Evolutionary conservation across 192 early-diverging fungal genomes (phyloP).

Genomic region (Allomyces macrogynus): DNA sequence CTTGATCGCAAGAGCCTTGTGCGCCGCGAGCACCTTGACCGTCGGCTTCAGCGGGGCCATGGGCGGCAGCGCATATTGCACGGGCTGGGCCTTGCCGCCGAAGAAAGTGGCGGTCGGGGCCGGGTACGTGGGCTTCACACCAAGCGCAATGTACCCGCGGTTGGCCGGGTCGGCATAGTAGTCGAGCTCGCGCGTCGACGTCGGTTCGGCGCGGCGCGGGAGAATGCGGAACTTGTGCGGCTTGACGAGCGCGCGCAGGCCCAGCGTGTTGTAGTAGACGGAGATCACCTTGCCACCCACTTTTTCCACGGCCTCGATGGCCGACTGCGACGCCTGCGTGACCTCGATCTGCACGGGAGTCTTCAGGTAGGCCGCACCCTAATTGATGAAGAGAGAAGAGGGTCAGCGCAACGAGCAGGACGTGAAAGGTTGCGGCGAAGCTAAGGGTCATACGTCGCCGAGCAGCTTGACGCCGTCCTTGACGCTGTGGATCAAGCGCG

Average conservation of each 20-base stretch:
- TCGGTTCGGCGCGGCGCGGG: conserved; percentile 46
- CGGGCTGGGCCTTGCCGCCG: not conserved
- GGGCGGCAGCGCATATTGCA: not conserved
- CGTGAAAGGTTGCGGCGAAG: not conserved
- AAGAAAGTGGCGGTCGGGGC: not conserved
- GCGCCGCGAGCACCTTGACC: not conserved
- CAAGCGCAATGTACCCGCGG: conserved; percentile 51
- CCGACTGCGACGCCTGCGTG: conserved; percentile 49
- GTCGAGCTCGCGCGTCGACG: conserved; percentile 32
- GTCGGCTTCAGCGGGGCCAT: not conserved
- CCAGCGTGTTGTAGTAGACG: conserved; percentile 57
- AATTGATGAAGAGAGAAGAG: not conserved
- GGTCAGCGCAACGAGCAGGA: not conserved
- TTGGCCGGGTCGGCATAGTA: conserved; percentile 44
- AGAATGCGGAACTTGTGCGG: conserved; percentile 56
- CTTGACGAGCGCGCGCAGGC: conserved; percentile 50
- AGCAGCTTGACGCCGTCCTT: conserved; percentile 75
- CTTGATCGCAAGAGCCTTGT: not conserved
- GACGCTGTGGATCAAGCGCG: conserved; percentile 44
- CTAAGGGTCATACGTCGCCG: conserved; percentile 22
- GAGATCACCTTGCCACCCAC: conserved; percentile 61
- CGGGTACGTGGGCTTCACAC: not conserved
- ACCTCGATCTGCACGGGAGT: conserved; percentile 68
- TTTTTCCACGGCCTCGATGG: conserved; percentile 61
- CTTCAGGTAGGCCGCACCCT: conserved; percentile 60